phyloP scores from a whole-genome alignment of 1,284 basidiomycete species.

The Heterobasidion annosum region DNA sequence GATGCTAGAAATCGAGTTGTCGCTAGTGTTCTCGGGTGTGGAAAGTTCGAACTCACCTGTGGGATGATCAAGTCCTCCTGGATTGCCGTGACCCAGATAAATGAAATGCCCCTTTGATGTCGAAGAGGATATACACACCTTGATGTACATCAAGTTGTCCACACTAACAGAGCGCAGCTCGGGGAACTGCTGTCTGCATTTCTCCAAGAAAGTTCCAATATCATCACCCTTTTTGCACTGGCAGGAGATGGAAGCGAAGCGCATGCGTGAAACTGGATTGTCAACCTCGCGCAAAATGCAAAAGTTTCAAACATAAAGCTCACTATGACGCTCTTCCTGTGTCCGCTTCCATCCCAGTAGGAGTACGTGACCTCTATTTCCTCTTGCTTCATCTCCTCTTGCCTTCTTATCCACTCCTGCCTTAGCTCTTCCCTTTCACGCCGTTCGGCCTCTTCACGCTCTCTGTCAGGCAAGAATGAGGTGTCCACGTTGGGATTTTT shows the following conservation, averaged over 20 bases:
- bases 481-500: constrained; percentile 98
- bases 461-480: constrained; percentile 95
- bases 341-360: constrained; percentile 98
- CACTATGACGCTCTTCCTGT: constrained; percentile 87
- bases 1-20: constrained; percentile 51
- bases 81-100: background rate
- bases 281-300: background rate
- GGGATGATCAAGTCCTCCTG: constrained; percentile 95
- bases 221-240: constrained; percentile 99
- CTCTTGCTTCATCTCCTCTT: constrained; percentile 84
- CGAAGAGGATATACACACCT: constrained; percentile 43
- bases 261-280: background rate
- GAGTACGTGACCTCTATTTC: constrained; percentile 92
- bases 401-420: constrained; percentile 84
- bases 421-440: constrained; percentile 83
- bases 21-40: too few relatives aligned
- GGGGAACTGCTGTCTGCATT: constrained; percentile 87
- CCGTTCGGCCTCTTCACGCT: constrained; percentile 89
- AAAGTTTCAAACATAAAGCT: constrained; percentile 21
- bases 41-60: constrained; percentile 42
- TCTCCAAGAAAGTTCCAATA: constrained; percentile 84
- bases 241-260: background rate
- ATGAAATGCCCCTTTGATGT: background rate
- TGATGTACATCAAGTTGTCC: constrained; percentile 98
- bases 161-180: constrained; percentile 86